phyloP scores from a whole-genome alignment of 106 monocot species.

The Cymbidium sinense region DNA sequence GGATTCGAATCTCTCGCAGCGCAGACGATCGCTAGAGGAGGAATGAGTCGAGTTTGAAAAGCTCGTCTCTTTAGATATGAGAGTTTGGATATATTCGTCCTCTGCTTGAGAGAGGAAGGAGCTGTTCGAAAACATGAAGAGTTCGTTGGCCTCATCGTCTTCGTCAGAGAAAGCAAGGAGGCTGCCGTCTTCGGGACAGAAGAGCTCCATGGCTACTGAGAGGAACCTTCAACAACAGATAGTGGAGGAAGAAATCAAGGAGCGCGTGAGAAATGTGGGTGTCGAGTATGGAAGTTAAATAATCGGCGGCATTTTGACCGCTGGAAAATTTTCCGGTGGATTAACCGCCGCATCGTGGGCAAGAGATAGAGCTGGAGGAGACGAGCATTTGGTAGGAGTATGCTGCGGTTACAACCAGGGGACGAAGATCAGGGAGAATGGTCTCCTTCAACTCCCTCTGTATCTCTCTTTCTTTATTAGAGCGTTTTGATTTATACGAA shows the following conservation, averaged over 20 bases:
- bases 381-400: background rate
- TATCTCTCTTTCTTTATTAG: no score
- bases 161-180: constrained; percentile 13
- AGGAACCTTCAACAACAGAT: background rate
- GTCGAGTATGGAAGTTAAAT: background rate
- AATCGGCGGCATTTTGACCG: background rate
- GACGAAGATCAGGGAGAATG: background rate
- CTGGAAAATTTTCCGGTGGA: background rate
- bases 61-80: constrained; percentile 39
- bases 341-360: constrained; percentile 3
- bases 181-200: constrained; percentile 44
- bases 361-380: background rate
- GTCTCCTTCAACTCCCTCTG: background rate
- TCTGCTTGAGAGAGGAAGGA: constrained; percentile 14
- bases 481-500: no score
- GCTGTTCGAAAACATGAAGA: background rate
- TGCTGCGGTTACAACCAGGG: background rate
- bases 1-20: constrained; percentile 32
- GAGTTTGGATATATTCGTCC: constrained; percentile 41
- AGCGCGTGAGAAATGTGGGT: background rate
- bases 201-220: constrained; percentile 7
- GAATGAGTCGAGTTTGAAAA: constrained; percentile 7
- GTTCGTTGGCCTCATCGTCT: constrained; percentile 6
- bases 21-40: constrained; percentile 12
- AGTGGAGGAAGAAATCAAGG: background rate